These are phyloP conservation scores for Jamesozyma piceae DNA, from an alignment of 805 yeast species.

Conservation along the genomic window DNA sequence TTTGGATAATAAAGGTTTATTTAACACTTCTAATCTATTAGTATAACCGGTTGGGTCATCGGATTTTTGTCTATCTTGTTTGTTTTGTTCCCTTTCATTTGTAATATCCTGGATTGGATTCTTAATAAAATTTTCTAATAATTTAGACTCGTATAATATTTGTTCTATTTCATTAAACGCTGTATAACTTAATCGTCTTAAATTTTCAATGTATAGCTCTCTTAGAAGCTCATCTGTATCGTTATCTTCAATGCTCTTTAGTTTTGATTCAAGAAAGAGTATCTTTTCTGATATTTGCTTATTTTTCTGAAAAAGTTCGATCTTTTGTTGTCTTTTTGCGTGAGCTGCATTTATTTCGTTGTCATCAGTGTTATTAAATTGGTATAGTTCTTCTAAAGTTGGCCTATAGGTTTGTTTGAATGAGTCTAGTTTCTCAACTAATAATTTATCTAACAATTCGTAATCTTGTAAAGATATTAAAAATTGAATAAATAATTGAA, in stretches of 20 bases:
- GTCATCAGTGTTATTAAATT: neutral
- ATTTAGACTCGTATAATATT: slow-evolving; percentile 54
- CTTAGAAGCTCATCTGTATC: slow-evolving; percentile 60
- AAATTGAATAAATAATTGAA: slow-evolving; percentile 38
- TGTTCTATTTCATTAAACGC: slow-evolving; percentile 51
- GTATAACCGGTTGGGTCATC: slow-evolving; percentile 45
- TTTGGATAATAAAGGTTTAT: slow-evolving; percentile 48
- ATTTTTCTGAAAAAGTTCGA: slow-evolving; percentile 54
- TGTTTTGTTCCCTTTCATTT: slow-evolving; percentile 5
- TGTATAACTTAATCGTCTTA: slow-evolving; percentile 43
- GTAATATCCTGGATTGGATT: slow-evolving; percentile 12
- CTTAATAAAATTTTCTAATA: slow-evolving; percentile 39
- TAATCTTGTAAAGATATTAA: slow-evolving; percentile 39
- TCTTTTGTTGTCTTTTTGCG: slow-evolving; percentile 59
- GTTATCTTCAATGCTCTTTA: slow-evolving; percentile 38
- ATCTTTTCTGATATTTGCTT: slow-evolving; percentile 43
- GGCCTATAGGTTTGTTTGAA: slow-evolving; percentile 37
- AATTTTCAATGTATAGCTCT: slow-evolving; percentile 44
- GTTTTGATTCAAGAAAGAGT: slow-evolving; percentile 29
- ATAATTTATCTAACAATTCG: slow-evolving; percentile 33
- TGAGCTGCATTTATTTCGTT: slow-evolving; percentile 12
- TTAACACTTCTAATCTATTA: slow-evolving; percentile 47
- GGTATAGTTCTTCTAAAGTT: slow-evolving; percentile 25
- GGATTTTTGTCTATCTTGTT: slow-evolving; percentile 1
- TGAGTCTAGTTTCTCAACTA: slow-evolving; percentile 33